Conservation (phyloP, 2,329 filamentous ascomycete genomes). For the Lasiodiplodia sp. region DNA sequence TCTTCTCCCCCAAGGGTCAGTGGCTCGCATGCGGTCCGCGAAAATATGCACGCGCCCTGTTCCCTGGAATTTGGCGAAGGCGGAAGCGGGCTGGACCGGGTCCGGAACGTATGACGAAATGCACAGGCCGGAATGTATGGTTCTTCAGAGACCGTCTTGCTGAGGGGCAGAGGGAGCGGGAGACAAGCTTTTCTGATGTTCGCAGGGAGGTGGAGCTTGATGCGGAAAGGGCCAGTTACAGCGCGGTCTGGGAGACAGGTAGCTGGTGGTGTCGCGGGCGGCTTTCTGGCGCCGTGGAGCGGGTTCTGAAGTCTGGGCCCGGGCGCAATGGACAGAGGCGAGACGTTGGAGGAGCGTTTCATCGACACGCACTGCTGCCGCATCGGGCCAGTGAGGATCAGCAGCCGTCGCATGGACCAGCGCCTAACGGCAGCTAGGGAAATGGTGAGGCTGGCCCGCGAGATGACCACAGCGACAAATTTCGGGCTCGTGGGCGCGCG, state of each 20-base stretch:
- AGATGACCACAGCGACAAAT: constrained; percentile 21
- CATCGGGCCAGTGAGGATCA: constrained; percentile 23
- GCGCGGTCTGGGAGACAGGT: neutral
- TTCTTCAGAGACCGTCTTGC: constrained; percentile 8
- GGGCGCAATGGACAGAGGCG: constrained; percentile 13
- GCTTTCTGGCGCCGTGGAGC: neutral
- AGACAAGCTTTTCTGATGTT: constrained; percentile 25
- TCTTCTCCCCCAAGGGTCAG: neutral
- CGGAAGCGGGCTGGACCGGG: constrained; percentile 13
- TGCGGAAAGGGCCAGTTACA: constrained; percentile 8
- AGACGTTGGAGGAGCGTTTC: constrained; percentile 23
- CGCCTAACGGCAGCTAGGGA: constrained; percentile 28
- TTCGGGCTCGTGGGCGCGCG: constrained; percentile 20
- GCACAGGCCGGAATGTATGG: constrained; percentile 13
- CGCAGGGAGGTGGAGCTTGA: constrained; percentile 26
- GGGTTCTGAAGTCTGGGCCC: constrained; percentile 7
- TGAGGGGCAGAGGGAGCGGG: neutral
- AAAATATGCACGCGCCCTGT: constrained; percentile 19
- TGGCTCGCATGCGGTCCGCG: neutral
- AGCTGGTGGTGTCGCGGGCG: constrained; percentile 10
- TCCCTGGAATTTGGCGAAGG: constrained; percentile 18
- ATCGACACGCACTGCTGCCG: constrained; percentile 13
- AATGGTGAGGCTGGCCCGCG: constrained; percentile 28
- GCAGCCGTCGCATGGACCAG: constrained; percentile 27
- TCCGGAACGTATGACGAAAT: constrained; percentile 25